These are phyloP conservation scores for Lepidium aucheri DNA, from an alignment of 345 rosid genomes.

Conservation along the genomic window DNA sequence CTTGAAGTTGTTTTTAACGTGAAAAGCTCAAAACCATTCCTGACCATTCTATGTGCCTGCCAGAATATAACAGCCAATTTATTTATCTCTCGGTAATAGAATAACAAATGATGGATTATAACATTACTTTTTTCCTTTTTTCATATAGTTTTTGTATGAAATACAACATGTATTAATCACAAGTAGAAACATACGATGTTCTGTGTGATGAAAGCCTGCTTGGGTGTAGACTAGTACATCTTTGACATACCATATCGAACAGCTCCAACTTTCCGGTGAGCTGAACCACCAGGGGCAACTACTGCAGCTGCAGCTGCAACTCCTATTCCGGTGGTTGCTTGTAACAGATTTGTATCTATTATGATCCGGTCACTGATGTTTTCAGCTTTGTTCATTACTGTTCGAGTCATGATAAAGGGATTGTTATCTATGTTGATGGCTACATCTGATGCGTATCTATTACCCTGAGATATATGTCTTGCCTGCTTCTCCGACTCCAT, in stretches of 20 bases:
- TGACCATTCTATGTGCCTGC: conserved; percentile 5
- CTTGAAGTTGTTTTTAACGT: not conserved
- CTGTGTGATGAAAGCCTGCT: not conserved
- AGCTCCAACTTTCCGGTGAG: conserved; percentile 68
- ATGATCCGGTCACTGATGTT: conserved; percentile 42
- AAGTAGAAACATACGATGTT: conserved; percentile 11
- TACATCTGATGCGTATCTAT: conserved; percentile 58
- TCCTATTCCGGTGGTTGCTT: conserved; percentile 55
- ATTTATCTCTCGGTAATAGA: conserved; percentile 2
- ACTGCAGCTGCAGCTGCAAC: conserved; percentile 35
- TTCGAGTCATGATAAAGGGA: conserved; percentile 67
- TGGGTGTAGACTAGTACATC: conserved; percentile 44
- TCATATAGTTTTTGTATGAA: conserved; percentile 12
- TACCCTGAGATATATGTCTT: conserved; percentile 49
- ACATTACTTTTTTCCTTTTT: not conserved
- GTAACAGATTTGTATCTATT: conserved; percentile 55
- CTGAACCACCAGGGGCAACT: conserved; percentile 30
- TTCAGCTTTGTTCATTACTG: conserved; percentile 50
- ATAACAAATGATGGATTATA: not conserved
- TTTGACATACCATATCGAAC: conserved; percentile 64
- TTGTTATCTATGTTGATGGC: conserved; percentile 72
- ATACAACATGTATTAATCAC: not conserved
- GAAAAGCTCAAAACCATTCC: not conserved
- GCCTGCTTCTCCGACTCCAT: conserved; percentile 48
- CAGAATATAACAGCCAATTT: conserved; percentile 13